A percentile compares a stretch with the other conserved stretches of the same genome.
phyloP scores from a whole-genome alignment of 2,329 filamentous ascomycete genomes.

The Colletotrichum lupini region DNA sequence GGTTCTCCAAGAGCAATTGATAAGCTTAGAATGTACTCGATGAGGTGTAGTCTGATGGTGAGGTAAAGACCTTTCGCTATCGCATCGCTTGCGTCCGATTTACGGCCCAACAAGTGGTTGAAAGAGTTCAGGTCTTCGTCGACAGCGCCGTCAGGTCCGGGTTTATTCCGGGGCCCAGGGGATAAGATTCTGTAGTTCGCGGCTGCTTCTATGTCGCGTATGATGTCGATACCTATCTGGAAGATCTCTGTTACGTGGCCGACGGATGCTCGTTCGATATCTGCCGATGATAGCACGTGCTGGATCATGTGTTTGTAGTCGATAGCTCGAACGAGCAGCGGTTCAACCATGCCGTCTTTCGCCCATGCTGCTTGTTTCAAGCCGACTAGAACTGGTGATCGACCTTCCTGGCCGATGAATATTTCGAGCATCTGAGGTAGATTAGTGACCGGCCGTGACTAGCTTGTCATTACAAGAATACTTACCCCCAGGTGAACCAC shows the following conservation, averaged over 20 bases:
- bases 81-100: conserved; percentile 37
- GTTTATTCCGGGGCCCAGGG: neutral
- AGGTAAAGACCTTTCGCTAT: conserved; percentile 18
- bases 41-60: conserved; percentile 13
- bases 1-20: conserved; percentile 23
- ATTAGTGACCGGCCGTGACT: too few relatives aligned
- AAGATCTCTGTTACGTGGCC: neutral
- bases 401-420: conserved; percentile 1
- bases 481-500: conserved; percentile 13
- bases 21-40: conserved; percentile 16
- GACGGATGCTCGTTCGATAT: neutral
- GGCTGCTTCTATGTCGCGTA: conserved; percentile 22
- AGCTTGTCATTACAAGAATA: neutral
- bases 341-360: neutral
- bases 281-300: neutral
- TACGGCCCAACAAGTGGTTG: conserved; percentile 19
- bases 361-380: neutral
- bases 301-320: neutral
- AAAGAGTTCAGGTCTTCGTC: neutral
- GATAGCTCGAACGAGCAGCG: conserved; percentile 15
- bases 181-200: conserved; percentile 6
- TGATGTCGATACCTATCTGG: conserved; percentile 10
- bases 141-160: neutral
- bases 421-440: neutral
- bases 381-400: neutral